Evolutionary conservation across 805 yeast genomes (phyloP).

Genomic region (Yarrowia sp.): DNA sequence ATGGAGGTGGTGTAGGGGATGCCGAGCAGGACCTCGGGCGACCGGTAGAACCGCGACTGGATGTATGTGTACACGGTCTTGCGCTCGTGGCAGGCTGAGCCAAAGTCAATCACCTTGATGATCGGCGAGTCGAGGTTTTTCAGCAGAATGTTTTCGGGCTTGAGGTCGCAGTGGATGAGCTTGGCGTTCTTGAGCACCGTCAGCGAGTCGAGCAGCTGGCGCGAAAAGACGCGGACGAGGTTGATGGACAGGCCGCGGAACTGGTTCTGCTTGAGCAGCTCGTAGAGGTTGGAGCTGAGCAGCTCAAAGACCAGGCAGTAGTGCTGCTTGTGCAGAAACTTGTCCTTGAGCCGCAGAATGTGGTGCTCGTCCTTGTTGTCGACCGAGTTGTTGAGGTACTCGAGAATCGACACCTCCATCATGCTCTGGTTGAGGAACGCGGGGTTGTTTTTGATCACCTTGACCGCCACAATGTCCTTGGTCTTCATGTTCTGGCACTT

Average conservation of each 20-base stretch:
- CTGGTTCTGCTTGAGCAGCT: conserved; percentile 86
- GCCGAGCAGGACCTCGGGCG: conserved; percentile 92
- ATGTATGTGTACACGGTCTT: conserved; percentile 88
- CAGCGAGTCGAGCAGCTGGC: conserved; percentile 78
- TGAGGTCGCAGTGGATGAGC: conserved; percentile 92
- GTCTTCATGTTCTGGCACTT: conserved; percentile 80
- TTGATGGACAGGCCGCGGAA: conserved; percentile 85
- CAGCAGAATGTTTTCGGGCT: conserved; percentile 90
- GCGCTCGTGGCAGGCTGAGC: conserved; percentile 89
- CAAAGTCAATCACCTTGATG: conserved; percentile 92
- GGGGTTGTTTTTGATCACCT: conserved; percentile 87
- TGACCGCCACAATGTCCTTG: conserved; percentile 89
- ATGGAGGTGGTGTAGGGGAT: conserved; percentile 88
- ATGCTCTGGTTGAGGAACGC: conserved; percentile 89
- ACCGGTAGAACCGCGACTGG: conserved; percentile 88
- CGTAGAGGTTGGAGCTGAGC: conserved; percentile 83
- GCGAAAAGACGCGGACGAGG: conserved; percentile 71
- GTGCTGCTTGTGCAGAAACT: conserved; percentile 89
- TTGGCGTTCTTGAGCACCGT: conserved; percentile 76
- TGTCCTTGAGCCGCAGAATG: conserved; percentile 76
- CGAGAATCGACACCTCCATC: conserved; percentile 84
- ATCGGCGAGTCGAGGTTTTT: conserved; percentile 78
- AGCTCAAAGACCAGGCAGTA: conserved; percentile 89
- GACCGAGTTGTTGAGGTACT: conserved; percentile 67
- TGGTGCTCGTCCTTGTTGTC: conserved; percentile 72